Evolutionary conservation across 257 asterid species (phyloP).

Genomic region (Solanum habrochaites): DNA sequence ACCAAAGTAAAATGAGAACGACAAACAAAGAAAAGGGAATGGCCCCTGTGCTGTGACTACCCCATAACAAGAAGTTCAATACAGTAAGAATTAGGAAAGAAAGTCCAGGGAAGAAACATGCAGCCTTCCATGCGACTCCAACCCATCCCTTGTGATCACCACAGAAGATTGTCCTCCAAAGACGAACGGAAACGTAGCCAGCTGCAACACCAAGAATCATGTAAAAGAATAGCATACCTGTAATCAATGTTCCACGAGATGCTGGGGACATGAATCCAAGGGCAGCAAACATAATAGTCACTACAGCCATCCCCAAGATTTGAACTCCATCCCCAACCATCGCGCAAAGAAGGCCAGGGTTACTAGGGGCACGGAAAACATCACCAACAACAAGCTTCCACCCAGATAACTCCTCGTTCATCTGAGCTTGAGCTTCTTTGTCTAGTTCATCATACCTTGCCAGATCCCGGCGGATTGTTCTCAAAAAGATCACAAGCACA

Average conservation of each 20-base stretch:
- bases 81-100: constrained; percentile 53
- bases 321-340: constrained; percentile 94
- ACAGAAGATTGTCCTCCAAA: constrained; percentile 64
- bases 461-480: constrained; percentile 81
- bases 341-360: constrained; percentile 65
- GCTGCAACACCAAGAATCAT: constrained; percentile 76
- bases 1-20: constrained; percentile 63
- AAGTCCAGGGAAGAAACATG: constrained; percentile 84
- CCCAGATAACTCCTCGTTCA: constrained; percentile 91
- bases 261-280: constrained; percentile 95
- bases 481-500: constrained; percentile 70
- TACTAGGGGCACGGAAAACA: constrained; percentile 64
- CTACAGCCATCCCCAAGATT: constrained; percentile 84
- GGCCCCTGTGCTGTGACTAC: constrained; percentile 89
- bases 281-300: constrained; percentile 77
- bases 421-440: constrained; percentile 87
- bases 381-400: constrained; percentile 92
- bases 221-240: constrained; percentile 87
- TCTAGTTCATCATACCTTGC: constrained; percentile 79
- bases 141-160: constrained; percentile 81
- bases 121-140: constrained; percentile 65
- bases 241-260: constrained; percentile 73
- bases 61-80: constrained; percentile 74
- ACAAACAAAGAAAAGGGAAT: constrained; percentile 67
- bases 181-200: constrained; percentile 75